Evolutionary conservation across 768 basidiomycete species (phyloP).

Genomic region (Lentinus tigrinus): DNA sequence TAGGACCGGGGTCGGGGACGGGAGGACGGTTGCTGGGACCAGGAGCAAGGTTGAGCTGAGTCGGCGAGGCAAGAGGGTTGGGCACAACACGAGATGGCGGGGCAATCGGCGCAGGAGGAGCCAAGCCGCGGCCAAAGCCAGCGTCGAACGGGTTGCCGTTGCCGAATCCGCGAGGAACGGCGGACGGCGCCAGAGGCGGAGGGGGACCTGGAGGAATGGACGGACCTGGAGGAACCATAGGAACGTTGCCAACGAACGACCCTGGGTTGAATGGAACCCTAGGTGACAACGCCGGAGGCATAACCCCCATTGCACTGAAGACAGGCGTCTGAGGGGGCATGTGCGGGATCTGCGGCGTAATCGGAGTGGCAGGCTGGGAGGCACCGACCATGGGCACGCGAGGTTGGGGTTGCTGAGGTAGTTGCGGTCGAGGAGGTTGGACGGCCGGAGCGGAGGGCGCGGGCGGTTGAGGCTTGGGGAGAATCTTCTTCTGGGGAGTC

Average conservation of each 20-base stretch:
- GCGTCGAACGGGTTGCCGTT: conserved; percentile 51
- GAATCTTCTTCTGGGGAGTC: conserved; percentile 58
- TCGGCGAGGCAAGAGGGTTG: conserved; percentile 36
- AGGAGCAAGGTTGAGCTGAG: conserved; percentile 39
- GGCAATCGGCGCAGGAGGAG: conserved; percentile 35
- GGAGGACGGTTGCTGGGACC: conserved; percentile 48
- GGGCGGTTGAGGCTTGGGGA: conserved; percentile 42
- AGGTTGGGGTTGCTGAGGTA: conserved; percentile 36
- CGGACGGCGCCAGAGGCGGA: conserved; percentile 52
- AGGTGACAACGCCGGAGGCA: conserved; percentile 53
- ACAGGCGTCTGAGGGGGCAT: conserved; percentile 45
- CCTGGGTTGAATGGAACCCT: conserved; percentile 47
- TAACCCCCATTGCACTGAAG: conserved; percentile 42
- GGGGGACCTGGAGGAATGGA: conserved; percentile 45
- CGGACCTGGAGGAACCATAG: conserved; percentile 37
- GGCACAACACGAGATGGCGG: conserved; percentile 32
- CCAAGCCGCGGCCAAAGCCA: conserved; percentile 42
- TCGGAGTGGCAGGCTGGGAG: conserved; percentile 50
- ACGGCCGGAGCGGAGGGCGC: conserved; percentile 26
- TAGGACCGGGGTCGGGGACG: conserved; percentile 54
- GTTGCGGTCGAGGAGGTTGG: conserved; percentile 36
- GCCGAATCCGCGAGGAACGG: conserved; percentile 54
- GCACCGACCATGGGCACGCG: conserved; percentile 29
- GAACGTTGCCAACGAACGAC: conserved; percentile 42
- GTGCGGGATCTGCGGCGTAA: conserved; percentile 46